A percentile compares a stretch with the other conserved stretches of the same genome.
phyloP scores from a whole-genome alignment of 2,329 filamentous ascomycete species.

The Akanthomyces uredinophilus region DNA sequence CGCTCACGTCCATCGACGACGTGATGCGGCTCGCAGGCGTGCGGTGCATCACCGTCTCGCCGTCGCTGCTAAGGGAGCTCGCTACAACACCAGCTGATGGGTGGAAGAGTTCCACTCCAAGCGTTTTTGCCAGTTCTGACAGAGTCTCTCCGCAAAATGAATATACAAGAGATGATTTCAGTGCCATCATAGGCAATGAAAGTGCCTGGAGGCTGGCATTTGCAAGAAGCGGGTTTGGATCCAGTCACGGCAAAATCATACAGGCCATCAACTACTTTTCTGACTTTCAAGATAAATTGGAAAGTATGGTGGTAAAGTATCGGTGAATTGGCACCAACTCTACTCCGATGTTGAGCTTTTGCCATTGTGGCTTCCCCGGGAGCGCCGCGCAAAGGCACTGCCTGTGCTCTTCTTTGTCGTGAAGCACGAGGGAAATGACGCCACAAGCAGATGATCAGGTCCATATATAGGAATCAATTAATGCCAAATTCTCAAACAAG shows the following conservation, averaged over 20 bases:
- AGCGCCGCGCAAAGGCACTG: too few relatives aligned
- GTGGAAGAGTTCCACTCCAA: conserved; percentile 21
- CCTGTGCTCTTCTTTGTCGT: background rate
- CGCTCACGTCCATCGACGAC: conserved; percentile 52
- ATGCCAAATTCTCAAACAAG: background rate
- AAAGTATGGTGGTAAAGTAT: conserved; percentile 31
- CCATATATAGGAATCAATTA: background rate
- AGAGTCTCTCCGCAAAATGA: too few relatives aligned
- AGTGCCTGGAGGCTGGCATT: conserved; percentile 47
- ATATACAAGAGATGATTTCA: conserved; percentile 15
- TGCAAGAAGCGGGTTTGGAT: conserved; percentile 40
- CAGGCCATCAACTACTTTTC: conserved; percentile 55
- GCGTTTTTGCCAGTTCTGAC: background rate
- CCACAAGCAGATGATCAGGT: background rate
- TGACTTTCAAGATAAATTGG: conserved; percentile 49
- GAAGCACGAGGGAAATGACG: background rate
- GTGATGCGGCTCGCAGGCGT: conserved; percentile 54
- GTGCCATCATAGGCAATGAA: conserved; percentile 32
- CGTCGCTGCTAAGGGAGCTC: conserved; percentile 45
- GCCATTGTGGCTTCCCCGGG: too few relatives aligned
- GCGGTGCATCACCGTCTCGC: conserved; percentile 55
- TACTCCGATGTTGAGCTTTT: too few relatives aligned
- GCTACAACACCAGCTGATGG: conserved; percentile 30
- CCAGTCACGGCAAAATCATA: conserved; percentile 46
- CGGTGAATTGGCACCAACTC: background rate